Conservation (phyloP, 768 basidiomycete species). For the Lepiota subincarnata region DNA sequence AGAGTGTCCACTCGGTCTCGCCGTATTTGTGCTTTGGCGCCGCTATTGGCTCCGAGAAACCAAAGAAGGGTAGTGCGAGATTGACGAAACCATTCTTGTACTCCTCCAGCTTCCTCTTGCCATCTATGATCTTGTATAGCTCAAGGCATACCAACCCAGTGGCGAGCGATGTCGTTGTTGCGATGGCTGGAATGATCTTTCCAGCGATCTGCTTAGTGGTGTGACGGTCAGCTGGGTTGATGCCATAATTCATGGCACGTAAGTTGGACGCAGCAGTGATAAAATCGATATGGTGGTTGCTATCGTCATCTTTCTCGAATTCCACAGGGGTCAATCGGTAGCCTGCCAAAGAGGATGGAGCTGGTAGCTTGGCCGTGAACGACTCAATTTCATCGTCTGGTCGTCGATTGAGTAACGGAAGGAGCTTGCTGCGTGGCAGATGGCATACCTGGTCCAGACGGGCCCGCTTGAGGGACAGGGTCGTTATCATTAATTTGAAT, state of each 20-base stretch:
- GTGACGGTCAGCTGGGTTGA: slow-evolving; percentile 82
- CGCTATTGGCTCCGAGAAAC: slow-evolving; percentile 95
- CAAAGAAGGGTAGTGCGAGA: slow-evolving; percentile 96
- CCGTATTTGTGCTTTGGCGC: slow-evolving; percentile 88
- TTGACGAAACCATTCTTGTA: slow-evolving; percentile 99
- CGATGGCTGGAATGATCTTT: slow-evolving; percentile 99
- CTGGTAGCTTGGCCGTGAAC: slow-evolving; percentile 67
- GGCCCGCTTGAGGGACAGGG: slow-evolving; percentile 57
- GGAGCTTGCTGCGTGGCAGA: background rate
- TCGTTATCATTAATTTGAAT: slow-evolving; percentile 93
- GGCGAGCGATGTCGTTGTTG: slow-evolving; percentile 95
- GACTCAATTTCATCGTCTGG: slow-evolving; percentile 52
- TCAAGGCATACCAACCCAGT: slow-evolving; percentile 96
- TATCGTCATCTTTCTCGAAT: slow-evolving; percentile 99
- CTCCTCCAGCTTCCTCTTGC: slow-evolving; percentile 87
- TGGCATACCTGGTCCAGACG: slow-evolving; percentile 32
- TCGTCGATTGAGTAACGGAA: slow-evolving; percentile 13
- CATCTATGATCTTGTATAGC: slow-evolving; percentile 98
- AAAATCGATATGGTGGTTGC: slow-evolving; percentile 98
- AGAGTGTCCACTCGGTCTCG: slow-evolving; percentile 90
- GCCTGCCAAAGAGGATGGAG: slow-evolving; percentile 91
- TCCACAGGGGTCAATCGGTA: slow-evolving; percentile 93
- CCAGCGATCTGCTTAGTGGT: slow-evolving; percentile 97
- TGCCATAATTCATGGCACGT: slow-evolving; percentile 92
- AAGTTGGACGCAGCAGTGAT: slow-evolving; percentile 97